Evolutionary conservation across 2,329 filamentous ascomycete genomes (phyloP).

Genomic region (Penicillium sp.): DNA sequence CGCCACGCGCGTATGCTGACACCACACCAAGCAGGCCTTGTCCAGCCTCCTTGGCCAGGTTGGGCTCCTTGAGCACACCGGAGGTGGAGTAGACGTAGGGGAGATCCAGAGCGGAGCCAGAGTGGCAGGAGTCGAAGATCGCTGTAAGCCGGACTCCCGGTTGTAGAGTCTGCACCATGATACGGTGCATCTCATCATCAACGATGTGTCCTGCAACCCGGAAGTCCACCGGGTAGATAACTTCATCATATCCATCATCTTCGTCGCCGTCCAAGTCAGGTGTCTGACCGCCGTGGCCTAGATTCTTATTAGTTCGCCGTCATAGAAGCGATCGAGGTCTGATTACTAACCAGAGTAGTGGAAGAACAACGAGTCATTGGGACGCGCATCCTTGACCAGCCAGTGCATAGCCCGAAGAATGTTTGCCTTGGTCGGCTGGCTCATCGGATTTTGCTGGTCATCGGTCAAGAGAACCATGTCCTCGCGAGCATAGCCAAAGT

Average conservation of each 20-base stretch:
- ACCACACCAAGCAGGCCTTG: conserved; percentile 67
- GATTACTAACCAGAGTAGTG: conserved; percentile 78
- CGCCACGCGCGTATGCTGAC: conserved; percentile 76
- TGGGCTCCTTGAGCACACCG: conserved; percentile 68
- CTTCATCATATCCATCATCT: conserved; percentile 74
- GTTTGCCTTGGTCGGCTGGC: conserved; percentile 92
- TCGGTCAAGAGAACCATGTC: conserved; percentile 97
- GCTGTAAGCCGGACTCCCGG: conserved; percentile 76
- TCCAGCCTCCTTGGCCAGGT: conserved; percentile 66
- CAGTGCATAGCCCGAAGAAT: conserved; percentile 96
- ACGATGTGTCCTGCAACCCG: conserved; percentile 68
- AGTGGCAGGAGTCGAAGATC: conserved; percentile 69
- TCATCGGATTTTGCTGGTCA: conserved; percentile 96
- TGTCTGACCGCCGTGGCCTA: conserved; percentile 74
- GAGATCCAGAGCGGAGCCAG: conserved; percentile 64
- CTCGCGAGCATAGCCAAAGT: conserved; percentile 89
- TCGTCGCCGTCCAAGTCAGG: conserved; percentile 73
- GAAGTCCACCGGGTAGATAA: conserved; percentile 77
- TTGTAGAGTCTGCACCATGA: conserved; percentile 73
- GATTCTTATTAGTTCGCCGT: conserved; percentile 11
- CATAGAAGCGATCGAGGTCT: background rate
- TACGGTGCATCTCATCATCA: conserved; percentile 75
- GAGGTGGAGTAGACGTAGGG: conserved; percentile 68
- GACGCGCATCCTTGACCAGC: conserved; percentile 88
- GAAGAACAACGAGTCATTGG: conserved; percentile 95